A percentile compares a stretch with the other conserved stretches of the same genome.
These are phyloP conservation scores for Purshia tridentata DNA, from an alignment of 306 rosid species.

Conservation along the genomic window DNA sequence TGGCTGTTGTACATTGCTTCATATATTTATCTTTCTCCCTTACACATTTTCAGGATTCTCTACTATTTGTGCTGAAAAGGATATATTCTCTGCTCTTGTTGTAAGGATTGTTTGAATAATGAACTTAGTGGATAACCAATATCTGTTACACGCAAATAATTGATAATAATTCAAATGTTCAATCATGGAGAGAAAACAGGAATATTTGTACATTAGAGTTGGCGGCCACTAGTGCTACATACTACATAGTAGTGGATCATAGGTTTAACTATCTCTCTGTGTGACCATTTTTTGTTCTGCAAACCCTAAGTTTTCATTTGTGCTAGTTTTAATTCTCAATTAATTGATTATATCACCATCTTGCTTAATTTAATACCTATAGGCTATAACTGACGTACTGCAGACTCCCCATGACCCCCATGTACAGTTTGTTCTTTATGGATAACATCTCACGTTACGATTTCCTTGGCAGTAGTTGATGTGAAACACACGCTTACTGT, in stretches of 20 bases:
- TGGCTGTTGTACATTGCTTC: background rate
- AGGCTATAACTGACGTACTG: no score
- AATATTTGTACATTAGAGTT: no score
- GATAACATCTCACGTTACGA: background rate
- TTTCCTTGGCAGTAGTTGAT: background rate
- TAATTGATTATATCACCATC: background rate
- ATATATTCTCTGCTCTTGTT: background rate
- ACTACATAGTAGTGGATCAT: no score
- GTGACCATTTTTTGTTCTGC: background rate
- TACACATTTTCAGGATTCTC: background rate
- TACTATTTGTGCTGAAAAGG: background rate
- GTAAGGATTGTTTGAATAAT: background rate
- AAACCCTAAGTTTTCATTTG: no score
- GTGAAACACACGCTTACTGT: background rate
- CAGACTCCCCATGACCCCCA: background rate
- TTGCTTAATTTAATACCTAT: background rate
- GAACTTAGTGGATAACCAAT: background rate
- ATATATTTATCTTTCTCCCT: background rate
- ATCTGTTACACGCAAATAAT: background rate
- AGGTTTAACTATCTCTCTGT: no score
- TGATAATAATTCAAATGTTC: background rate
- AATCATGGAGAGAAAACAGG: no score
- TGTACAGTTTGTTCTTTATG: background rate
- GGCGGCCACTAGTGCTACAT: no score
- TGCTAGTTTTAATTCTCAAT: background rate